Conservation (phyloP, 2,329 filamentous ascomycete species). For the Canariomyces notabilis region DNA sequence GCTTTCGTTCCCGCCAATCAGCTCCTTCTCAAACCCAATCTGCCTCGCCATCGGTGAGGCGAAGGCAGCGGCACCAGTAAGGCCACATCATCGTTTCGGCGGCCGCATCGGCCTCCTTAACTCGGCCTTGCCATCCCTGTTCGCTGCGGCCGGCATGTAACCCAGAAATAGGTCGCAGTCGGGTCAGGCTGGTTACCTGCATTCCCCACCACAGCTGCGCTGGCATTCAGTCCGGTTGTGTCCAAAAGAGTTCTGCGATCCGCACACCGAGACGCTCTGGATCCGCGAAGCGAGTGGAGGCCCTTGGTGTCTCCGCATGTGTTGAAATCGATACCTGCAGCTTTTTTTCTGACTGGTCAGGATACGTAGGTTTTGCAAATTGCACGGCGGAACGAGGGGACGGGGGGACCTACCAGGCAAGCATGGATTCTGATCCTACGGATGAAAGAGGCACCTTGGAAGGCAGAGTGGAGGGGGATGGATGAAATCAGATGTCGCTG, state of each 20-base stretch:
- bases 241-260: too few relatives aligned
- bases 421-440: constrained; percentile 4
- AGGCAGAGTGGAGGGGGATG: constrained; percentile 3
- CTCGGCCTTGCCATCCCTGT: too few relatives aligned
- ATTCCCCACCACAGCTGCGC: neutral
- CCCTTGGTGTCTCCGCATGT: constrained; percentile 2
- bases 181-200: neutral
- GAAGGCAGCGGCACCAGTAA: neutral
- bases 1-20: too few relatives aligned
- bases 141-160: neutral
- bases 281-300: too few relatives aligned
- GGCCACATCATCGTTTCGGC: neutral
- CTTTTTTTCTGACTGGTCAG: constrained; percentile 12
- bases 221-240: neutral
- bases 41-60: neutral
- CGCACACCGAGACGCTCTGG: neutral
- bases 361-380: constrained; percentile 6
- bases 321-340: too few relatives aligned
- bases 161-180: too few relatives aligned
- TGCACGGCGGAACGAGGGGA: constrained; percentile 4
- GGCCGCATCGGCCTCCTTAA: too few relatives aligned
- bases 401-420: constrained; percentile 7
- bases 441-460: constrained; percentile 2
- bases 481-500: too few relatives aligned
- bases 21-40: too few relatives aligned